Evolutionary conservation across 2,329 filamentous ascomycete species (phyloP), one percentile per base, ranked within the genome.

Genomic region (Colletotrichum coccodes): DNA sequence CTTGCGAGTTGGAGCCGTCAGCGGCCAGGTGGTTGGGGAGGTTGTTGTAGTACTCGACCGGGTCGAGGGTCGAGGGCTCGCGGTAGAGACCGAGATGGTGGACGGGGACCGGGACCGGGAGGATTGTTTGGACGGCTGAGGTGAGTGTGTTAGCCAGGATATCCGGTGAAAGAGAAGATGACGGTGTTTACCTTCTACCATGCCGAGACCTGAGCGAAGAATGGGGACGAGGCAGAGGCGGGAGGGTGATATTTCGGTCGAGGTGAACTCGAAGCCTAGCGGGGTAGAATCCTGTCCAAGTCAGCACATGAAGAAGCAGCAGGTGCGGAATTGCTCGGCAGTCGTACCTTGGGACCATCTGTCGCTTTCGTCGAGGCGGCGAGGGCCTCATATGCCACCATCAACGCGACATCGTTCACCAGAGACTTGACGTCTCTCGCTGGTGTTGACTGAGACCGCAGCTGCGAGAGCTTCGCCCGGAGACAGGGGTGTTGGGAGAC

Each of bases 21-120:
- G 78, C 73, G 50, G 76, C 70, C 44, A 85, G 78, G 81, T 94
- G 92, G 81, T 93, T 91, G 40, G 94, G 94, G 23, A 98, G 90
- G 81, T 97, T 97, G 86, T 98, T 98, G 88, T 98, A 98, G 87
- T 98, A 97, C 82, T 97, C 95, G 67, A 98, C 95, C 3, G 95
- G 94, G 75, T 94, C 90, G 64, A 98, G 90, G 50, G 93, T 95
- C 64, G 90, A 89, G 69, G 92, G 94, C 79, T 98, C 95, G 77
- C 95, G 94, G 86, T 95, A 98, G 76, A 98, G 91, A 73, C 96
- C 95, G 8, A 98, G 91, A 79, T 98, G 95, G 83, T 98, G 94
- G 72, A 98, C 89, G 7, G 94, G 91, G 36, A 95, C 92, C 16
- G 94, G 88, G 42, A 81, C 78, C 21, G 95, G 95, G 68, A 98